A percentile compares a stretch with the other conserved stretches of the same genome.
phyloP scores from a whole-genome alignment of 1,284 basidiomycete species.

The Macrocystidia cucumis region DNA sequence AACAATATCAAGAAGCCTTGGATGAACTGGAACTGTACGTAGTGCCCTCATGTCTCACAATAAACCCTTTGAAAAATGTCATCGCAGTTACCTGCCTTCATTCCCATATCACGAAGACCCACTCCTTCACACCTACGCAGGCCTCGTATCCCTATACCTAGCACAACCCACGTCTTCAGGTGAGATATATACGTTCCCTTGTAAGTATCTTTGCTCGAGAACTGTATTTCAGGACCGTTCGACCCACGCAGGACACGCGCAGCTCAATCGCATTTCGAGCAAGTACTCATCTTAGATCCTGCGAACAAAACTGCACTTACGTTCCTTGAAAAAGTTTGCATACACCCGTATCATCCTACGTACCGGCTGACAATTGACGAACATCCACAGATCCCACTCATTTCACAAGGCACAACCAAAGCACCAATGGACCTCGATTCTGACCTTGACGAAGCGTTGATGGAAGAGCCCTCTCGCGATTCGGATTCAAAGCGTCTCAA shows the following conservation, averaged over 20 bases:
- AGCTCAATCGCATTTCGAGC: slow-evolving; percentile 58
- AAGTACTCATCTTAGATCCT: slow-evolving; percentile 50
- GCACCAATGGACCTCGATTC: slow-evolving; percentile 22
- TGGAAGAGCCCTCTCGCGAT: slow-evolving; percentile 1
- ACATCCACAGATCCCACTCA: neutral
- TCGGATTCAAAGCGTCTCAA: neutral
- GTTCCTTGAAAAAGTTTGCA: slow-evolving; percentile 44
- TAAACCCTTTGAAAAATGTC: too few species aligned
- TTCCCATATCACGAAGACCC: slow-evolving; percentile 82
- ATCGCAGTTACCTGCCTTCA: slow-evolving; percentile 68
- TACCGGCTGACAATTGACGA: neutral
- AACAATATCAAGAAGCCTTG: slow-evolving; percentile 59
- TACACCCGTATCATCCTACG: slow-evolving; percentile 1
- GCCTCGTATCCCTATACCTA: slow-evolving; percentile 59
- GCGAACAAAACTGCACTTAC: slow-evolving; percentile 44
- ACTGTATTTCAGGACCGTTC: slow-evolving; percentile 10
- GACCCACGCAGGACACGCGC: slow-evolving; percentile 39
- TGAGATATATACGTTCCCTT: slow-evolving; percentile 6
- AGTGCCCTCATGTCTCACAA: too few species aligned
- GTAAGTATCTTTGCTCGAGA: neutral
- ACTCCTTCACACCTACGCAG: slow-evolving; percentile 76
- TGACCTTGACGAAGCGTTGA: too few species aligned
- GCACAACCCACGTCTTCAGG: slow-evolving; percentile 28
- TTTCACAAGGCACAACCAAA: slow-evolving; percentile 18
- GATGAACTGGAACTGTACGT: slow-evolving; percentile 81